Base-by-base conservation (phyloP, 495 filamentous ascomycete species). In the Daldinia grandis region DNA sequence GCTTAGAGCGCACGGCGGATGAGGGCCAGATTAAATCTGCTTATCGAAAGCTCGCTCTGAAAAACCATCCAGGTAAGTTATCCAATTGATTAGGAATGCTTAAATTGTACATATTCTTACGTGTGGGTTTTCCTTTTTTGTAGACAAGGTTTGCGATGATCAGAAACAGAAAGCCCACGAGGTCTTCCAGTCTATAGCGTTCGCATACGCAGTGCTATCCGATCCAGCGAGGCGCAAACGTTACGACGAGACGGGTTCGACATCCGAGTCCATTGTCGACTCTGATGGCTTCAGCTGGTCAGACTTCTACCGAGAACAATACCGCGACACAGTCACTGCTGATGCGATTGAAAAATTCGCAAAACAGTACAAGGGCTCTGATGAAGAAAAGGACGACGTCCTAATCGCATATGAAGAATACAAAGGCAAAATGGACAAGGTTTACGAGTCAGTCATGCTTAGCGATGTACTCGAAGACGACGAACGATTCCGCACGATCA, bases 191-290 rank as follows among this genome's bases (percentile, higher is more conserved):
- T 82, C 89, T 58, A 89, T 98, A 71, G 95, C 94, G 9, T 94
- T 98, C 68, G 94, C 96, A 47, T 97, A 98, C 74, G 93, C 92
- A 17, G 90, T 99, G 51, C 88, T 99, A 50, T 97, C 93, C 27
- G 92, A 97, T 64, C 81, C 87, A 9, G 81, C 83, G 4, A 88
- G 94, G 33, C 91, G 95, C 57, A 87, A 86, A 55, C 89, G 93
- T 64, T 99, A 97, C 79, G 94, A 99, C 76, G 82, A 84, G 62
- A 97, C 95, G 0, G 95, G 95, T 61, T 92, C 87, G 55, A 98
- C 94, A 0, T 87, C 89, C 2, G 94, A 97, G 71, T 89, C 88
- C 17, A 81, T 87, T 31, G 80, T 94, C 57, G 86, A 90, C 68
- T 77, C 83, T 10, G 87, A 92, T 38, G 92, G 90, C 73, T 98